A percentile compares a stretch with the other conserved stretches of the same genome.
Conservation (phyloP, 768 basidiomycete species). For the Strobilomyces confusus region DNA sequence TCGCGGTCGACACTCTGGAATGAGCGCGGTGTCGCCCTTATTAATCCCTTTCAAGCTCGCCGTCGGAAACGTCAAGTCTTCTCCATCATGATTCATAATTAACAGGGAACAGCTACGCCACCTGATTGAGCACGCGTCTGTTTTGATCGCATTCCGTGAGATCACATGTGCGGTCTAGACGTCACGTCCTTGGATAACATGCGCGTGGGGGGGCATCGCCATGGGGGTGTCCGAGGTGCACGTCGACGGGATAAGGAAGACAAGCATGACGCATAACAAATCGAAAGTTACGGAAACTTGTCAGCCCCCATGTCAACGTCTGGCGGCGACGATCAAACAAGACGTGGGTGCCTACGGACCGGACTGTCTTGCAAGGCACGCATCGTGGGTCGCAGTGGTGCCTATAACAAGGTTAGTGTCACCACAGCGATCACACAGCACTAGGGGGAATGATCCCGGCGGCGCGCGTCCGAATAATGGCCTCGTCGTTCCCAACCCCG, state of each 20-base stretch:
- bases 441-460: not conserved
- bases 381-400: not conserved
- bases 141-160: not conserved
- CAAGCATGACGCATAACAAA: not conserved
- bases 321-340: not conserved
- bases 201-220: not conserved
- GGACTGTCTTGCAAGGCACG: not conserved
- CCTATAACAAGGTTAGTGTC: not conserved
- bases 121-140: not conserved
- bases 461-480: not conserved
- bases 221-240: constrained; percentile 9
- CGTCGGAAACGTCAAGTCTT: not conserved
- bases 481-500: not conserved
- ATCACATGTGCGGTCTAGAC: not conserved
- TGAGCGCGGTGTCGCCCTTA: not conserved
- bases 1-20: not conserved
- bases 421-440: not conserved
- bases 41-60: not conserved
- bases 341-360: not conserved
- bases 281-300: constrained; percentile 1
- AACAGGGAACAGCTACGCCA: not conserved
- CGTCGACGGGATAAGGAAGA: not conserved
- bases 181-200: not conserved
- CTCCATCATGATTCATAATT: not conserved
- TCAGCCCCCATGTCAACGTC: not conserved